Evolutionary conservation across 257 asterid species (phyloP).

Genomic region (Eucommia ulmoides): DNA sequence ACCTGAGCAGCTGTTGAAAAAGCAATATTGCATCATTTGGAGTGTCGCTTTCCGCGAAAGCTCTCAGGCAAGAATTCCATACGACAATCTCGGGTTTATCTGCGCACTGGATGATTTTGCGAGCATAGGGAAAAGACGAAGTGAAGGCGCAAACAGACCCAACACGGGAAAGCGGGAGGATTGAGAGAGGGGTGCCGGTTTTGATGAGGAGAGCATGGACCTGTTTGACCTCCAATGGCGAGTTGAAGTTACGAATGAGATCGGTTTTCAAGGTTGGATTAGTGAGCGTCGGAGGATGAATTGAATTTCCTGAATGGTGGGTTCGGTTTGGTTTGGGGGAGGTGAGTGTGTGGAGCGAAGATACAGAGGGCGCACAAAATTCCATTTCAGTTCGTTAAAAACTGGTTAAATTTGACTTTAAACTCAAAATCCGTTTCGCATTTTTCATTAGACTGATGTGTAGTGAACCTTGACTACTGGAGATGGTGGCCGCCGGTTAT

Average conservation of each 20-base stretch:
- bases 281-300: too few species aligned
- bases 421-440: too few species aligned
- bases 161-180: constrained; percentile 37
- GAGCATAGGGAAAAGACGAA: constrained; percentile 41
- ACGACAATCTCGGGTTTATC: constrained; percentile 14
- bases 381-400: too few species aligned
- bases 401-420: too few species aligned
- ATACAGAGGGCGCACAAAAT: too few species aligned
- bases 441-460: too few species aligned
- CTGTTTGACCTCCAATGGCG: constrained; percentile 41
- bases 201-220: constrained; percentile 34
- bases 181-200: constrained; percentile 28
- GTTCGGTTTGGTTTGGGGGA: constrained; percentile 1
- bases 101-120: constrained; percentile 20
- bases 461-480: too few species aligned
- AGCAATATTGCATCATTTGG: constrained; percentile 41
- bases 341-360: background rate
- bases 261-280: constrained; percentile 7
- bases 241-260: constrained; percentile 21
- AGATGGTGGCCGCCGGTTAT: too few species aligned
- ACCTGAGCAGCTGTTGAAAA: constrained; percentile 31
- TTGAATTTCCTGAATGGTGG: background rate
- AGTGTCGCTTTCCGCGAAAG: constrained; percentile 34
- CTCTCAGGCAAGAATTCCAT: constrained; percentile 48
- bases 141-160: constrained; percentile 60